These are phyloP conservation scores for Madurella mycetomatis DNA, from an alignment of 2,329 filamentous ascomycete genomes.

Conservation along the genomic window DNA sequence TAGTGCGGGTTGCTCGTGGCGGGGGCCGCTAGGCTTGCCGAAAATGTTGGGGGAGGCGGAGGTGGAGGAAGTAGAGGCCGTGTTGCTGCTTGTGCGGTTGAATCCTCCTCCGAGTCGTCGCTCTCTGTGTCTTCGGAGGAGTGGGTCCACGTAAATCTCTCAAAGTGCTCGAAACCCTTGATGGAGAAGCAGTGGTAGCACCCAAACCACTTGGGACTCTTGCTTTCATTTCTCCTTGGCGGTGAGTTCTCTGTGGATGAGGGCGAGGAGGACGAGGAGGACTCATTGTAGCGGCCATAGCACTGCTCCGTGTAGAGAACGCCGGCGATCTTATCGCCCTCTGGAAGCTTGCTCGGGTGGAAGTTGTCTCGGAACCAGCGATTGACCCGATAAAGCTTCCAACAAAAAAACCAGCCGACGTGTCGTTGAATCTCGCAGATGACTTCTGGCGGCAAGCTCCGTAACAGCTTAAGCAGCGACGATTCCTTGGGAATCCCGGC, in stretches of 20 bases:
- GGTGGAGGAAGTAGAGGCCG: neutral
- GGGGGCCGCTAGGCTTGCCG: neutral
- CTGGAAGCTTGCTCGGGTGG: slow-evolving; percentile 11
- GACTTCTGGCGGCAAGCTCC: slow-evolving; percentile 4
- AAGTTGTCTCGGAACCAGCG: slow-evolving; percentile 16
- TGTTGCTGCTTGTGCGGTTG: neutral
- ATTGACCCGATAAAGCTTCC: slow-evolving; percentile 6
- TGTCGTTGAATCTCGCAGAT: slow-evolving; percentile 7
- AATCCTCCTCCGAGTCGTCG: neutral
- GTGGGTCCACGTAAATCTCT: slow-evolving; percentile 18
- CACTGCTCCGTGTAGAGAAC: slow-evolving; percentile 19
- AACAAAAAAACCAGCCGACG: slow-evolving; percentile 17
- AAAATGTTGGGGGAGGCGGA: neutral
- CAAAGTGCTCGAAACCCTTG: slow-evolving; percentile 18
- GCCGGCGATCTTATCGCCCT: slow-evolving; percentile 13
- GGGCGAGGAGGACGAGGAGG: slow-evolving; percentile 2
- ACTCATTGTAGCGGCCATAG: slow-evolving; percentile 11
- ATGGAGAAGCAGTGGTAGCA: slow-evolving; percentile 25
- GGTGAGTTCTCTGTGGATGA: neutral
- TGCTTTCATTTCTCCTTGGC: slow-evolving; percentile 7
- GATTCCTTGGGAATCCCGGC: neutral
- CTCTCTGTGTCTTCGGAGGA: neutral
- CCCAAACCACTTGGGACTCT: slow-evolving; percentile 13
- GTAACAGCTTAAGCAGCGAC: slow-evolving; percentile 1
- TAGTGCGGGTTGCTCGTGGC: slow-evolving; percentile 22